Evolutionary conservation across 2,329 filamentous ascomycete genomes (phyloP).

Genomic region (Colletotrichum viniferum): DNA sequence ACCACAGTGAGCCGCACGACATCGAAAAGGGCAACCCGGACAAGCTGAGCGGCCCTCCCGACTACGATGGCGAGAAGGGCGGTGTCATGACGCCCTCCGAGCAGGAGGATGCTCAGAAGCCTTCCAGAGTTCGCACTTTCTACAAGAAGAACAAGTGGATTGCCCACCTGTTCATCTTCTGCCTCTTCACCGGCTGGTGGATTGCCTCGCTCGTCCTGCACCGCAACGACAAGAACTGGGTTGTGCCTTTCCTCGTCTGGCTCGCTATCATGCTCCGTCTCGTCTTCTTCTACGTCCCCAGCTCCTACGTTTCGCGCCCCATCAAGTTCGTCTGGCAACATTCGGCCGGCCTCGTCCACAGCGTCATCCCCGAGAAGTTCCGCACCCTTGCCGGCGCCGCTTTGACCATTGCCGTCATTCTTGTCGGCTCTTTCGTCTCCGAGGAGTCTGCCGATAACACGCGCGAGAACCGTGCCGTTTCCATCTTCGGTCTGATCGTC

Average conservation of each 20-base stretch:
- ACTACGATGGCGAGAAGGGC: constrained; percentile 45
- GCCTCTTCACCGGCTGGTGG: constrained; percentile 69
- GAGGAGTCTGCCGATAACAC: constrained; percentile 77
- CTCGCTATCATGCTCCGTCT: constrained; percentile 76
- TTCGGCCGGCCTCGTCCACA: constrained; percentile 62
- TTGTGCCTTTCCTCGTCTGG: constrained; percentile 84
- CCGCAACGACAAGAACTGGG: constrained; percentile 75
- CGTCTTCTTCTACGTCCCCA: constrained; percentile 74
- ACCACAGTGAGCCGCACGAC: constrained; percentile 27
- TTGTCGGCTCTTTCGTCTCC: constrained; percentile 80
- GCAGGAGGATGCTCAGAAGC: constrained; percentile 25
- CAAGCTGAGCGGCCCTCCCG: constrained; percentile 29
- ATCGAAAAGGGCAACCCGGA: constrained; percentile 28
- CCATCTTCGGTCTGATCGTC: constrained; percentile 77
- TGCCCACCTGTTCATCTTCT: constrained; percentile 50
- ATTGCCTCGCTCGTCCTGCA: constrained; percentile 77
- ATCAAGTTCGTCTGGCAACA: constrained; percentile 72
- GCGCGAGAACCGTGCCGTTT: constrained; percentile 78
- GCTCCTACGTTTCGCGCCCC: constrained; percentile 68
- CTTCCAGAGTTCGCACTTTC: constrained; percentile 33
- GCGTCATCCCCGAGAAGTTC: constrained; percentile 68
- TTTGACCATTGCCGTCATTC: constrained; percentile 71
- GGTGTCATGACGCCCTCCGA: constrained; percentile 34
- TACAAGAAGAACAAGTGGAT: constrained; percentile 51
- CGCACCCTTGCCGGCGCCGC: constrained; percentile 67